Base-by-base conservation (phyloP, 805 yeast species). In the Wickerhamomyces xylosicus region DNA sequence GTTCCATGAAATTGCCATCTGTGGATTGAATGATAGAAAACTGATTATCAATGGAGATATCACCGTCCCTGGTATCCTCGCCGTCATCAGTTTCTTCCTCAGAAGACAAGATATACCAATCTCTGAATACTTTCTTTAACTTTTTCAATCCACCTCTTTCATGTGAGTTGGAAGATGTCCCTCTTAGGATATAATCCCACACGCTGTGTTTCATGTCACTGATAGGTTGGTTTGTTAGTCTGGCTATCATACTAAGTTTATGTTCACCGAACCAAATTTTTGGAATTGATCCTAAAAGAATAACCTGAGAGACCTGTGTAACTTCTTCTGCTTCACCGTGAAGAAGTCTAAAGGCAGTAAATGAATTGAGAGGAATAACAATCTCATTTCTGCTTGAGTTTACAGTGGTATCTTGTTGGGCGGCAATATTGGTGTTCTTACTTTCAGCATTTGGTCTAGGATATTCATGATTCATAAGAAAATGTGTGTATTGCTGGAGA, bases 231-330 rank as follows among this genome's bases (percentile, higher is more conserved):
- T 40, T 43, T 6, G 45, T 32, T 35, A 52, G 42, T 3, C 48
- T 37, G 25, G 44, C 45, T 21, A 59, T 20, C n/a, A 59, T 19
- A 7, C 54, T 50, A n/a, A 48, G 48, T 18, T 47, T 54, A 14
- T 58, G 58, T 34, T 69, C 69, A 16, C 57, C 45, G 15, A 62
- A 50, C 86, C 85, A 82, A 11, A 69, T 53, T 19, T 58, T 56
- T 0, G 89, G 90, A 2, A 78, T 53, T 1, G 67, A 63, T 0
- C 90, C 90, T 5, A 83, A 46, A 8, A 79, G 58, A 0, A 71
- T 56, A 2, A 68, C 62, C 36, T 63, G 62, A 1, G 85, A 67
- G 10, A 63, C 58, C n/a, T 62, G 59, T 19, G 74, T 61, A 6
- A 83, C 52, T 39, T 73, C 71, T 4, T 48, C 37, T 0, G 79